phyloP scores from a whole-genome alignment of 768 basidiomycete species.

The Boletus speciosus region DNA sequence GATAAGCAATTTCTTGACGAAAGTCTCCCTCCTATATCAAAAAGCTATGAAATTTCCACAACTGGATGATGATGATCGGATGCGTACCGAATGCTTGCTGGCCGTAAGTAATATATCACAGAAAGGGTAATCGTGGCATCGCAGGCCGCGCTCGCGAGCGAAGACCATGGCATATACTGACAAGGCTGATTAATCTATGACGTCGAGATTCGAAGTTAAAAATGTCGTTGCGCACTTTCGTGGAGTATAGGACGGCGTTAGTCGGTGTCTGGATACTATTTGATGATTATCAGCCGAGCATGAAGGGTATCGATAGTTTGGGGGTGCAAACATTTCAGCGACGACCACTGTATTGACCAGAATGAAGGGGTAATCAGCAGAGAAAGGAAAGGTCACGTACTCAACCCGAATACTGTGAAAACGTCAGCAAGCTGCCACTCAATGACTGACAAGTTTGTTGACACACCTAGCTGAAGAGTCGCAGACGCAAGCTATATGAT shows the following conservation, averaged over 20 bases:
- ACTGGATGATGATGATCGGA: background rate
- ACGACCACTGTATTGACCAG: background rate
- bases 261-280: constrained; percentile 5
- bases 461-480: constrained; percentile 10
- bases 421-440: background rate
- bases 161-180: background rate
- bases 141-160: constrained; percentile 2
- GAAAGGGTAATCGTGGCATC: constrained; percentile 12
- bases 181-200: background rate
- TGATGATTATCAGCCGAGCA: background rate
- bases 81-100: constrained; percentile 3
- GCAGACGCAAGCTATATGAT: background rate
- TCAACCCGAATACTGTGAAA: constrained; percentile 7
- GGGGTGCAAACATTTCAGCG: constrained; percentile 1
- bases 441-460: background rate
- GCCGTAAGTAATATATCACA: constrained; percentile 10
- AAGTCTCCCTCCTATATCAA: constrained; percentile 1
- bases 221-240: background rate
- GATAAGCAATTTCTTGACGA: constrained; percentile 5
- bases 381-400: background rate
- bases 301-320: background rate
- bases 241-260: background rate
- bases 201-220: background rate
- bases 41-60: background rate
- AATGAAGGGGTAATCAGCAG: background rate